These are phyloP conservation scores for Xylaria longipes DNA, from an alignment of 495 filamentous ascomycete species.

Conservation along the genomic window DNA sequence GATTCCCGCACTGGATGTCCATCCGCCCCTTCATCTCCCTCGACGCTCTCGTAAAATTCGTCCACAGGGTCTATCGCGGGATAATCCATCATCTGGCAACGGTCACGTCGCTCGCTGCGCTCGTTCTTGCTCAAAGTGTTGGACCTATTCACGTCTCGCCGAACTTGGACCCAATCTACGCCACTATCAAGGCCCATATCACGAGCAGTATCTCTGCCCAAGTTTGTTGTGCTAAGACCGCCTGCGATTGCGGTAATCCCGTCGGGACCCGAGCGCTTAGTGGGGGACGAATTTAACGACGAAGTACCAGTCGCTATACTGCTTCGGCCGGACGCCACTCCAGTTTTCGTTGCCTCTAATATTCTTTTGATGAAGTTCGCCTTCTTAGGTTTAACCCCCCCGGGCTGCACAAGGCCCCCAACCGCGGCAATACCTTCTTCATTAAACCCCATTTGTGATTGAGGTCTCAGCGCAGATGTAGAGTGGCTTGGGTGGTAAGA, in stretches of 20 bases:
- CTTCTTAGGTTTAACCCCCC: conserved; percentile 74
- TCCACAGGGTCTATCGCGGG: conserved; percentile 88
- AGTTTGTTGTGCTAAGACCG: conserved; percentile 45
- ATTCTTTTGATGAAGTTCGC: conserved; percentile 97
- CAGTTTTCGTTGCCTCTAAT: conserved; percentile 91
- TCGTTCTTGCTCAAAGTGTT: conserved; percentile 92
- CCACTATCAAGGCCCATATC: conserved; percentile 71
- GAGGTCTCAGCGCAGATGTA: conserved; percentile 48
- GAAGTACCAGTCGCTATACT: conserved; percentile 73
- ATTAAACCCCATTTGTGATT: conserved; percentile 54
- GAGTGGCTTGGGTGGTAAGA: conserved; percentile 88
- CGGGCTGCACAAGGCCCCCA: conserved; percentile 80
- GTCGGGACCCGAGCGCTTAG: conserved; percentile 35
- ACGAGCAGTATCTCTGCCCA: conserved; percentile 58
- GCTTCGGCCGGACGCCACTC: conserved; percentile 85
- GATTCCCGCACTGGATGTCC: conserved; percentile 83
- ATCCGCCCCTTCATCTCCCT: conserved; percentile 90
- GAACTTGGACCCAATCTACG: conserved; percentile 94
- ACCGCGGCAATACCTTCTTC: conserved; percentile 62
- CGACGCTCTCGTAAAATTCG: conserved; percentile 79
- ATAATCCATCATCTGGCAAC: conserved; percentile 93
- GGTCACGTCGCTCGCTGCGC: conserved; percentile 81
- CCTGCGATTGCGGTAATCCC: conserved; percentile 62
- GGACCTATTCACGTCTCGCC: conserved; percentile 91
- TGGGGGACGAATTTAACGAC: conserved; percentile 38